These are phyloP conservation scores for Poterioochromonas sp. DNA, from an alignment of 352 stramenopile genomes.

Conservation along the genomic window DNA sequence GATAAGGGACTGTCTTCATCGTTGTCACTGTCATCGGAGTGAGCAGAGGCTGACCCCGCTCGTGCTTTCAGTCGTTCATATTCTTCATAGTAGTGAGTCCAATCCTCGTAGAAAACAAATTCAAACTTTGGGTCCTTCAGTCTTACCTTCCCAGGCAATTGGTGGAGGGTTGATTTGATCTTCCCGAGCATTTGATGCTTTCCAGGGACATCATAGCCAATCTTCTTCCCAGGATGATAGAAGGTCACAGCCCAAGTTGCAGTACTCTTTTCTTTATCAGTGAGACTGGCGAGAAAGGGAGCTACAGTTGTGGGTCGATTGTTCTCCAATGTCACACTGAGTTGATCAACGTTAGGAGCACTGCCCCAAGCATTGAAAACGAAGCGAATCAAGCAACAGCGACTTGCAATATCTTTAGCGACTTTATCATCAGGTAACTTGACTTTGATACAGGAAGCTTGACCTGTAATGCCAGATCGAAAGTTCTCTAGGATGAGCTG, in stretches of 20 bases:
- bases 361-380: background rate
- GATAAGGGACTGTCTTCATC: background rate
- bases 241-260: background rate
- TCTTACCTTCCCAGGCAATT: background rate
- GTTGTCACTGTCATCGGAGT: background rate
- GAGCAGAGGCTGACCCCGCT: too few species aligned
- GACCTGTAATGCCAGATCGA: background rate
- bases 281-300: background rate
- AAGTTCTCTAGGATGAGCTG: background rate
- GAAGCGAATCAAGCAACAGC: background rate
- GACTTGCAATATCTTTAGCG: background rate
- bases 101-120: background rate
- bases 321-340: background rate
- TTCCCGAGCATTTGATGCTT: background rate
- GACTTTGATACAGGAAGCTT: background rate
- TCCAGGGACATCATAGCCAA: background rate
- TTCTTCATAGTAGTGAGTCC: background rate
- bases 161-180: background rate
- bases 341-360: background rate
- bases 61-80: background rate
- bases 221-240: background rate
- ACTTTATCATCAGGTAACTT: constrained; percentile 7
- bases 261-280: background rate
- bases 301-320: background rate
- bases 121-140: background rate